phyloP scores from a whole-genome alignment of 2,329 filamentous ascomycete species.

The Botrytis medusae region DNA sequence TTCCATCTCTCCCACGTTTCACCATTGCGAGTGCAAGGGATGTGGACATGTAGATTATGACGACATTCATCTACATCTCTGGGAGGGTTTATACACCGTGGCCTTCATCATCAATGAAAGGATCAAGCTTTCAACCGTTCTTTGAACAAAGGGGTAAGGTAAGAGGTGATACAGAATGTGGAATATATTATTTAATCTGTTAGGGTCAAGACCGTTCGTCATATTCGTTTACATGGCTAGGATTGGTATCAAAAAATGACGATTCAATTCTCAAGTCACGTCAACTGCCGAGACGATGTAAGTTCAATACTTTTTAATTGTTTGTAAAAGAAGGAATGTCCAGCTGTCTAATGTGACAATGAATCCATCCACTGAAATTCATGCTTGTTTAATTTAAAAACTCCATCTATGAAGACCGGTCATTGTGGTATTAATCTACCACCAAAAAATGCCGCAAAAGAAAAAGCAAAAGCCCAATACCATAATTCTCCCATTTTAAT shows the following conservation, averaged over 20 bases:
- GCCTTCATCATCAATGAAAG: neutral
- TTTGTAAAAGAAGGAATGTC: neutral
- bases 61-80: neutral
- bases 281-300: neutral
- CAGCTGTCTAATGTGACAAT: neutral
- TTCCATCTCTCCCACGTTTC: neutral
- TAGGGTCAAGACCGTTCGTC: neutral
- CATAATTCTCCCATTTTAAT: constrained; percentile 5
- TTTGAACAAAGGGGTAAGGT: neutral
- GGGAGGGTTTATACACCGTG: neutral
- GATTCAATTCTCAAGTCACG: neutral
- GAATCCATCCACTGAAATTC: neutral
- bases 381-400: constrained; percentile 15
- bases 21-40: neutral
- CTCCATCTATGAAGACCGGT: constrained; percentile 15
- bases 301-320: constrained; percentile 1
- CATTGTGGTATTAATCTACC: constrained; percentile 1
- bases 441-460: constrained; percentile 11
- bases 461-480: constrained; percentile 5
- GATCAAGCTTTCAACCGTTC: neutral
- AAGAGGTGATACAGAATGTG: neutral
- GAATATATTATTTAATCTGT: neutral
- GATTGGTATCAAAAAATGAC: neutral
- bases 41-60: constrained; percentile 1
- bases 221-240: neutral